phyloP scores from a whole-genome alignment of 495 filamentous ascomycete species.

The Trichoderma asperelloides region DNA sequence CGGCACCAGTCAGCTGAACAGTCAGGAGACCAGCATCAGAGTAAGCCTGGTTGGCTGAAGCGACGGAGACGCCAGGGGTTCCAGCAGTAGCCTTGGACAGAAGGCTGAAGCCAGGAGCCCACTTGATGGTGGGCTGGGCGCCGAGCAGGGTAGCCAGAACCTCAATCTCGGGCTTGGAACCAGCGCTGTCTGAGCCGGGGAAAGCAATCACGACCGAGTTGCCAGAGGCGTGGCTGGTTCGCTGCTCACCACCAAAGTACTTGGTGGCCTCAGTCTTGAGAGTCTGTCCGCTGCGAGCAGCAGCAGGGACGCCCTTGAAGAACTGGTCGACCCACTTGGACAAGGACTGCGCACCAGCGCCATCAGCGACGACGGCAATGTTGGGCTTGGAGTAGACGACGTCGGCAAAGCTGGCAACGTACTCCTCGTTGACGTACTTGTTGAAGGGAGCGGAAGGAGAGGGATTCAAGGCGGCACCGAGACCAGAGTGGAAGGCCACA shows the following conservation, averaged over 20 bases:
- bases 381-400: conserved; percentile 79
- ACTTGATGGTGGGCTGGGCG: conserved; percentile 86
- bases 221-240: conserved; percentile 62
- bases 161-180: conserved; percentile 80
- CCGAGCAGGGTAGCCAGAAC: conserved; percentile 87
- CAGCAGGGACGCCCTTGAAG: conserved; percentile 52
- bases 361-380: conserved; percentile 84
- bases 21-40: conserved; percentile 88
- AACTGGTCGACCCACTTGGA: conserved; percentile 89
- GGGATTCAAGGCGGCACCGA: conserved; percentile 68
- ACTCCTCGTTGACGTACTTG: conserved; percentile 67
- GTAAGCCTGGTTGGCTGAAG: conserved; percentile 72
- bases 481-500: conserved; percentile 88
- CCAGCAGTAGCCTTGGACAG: conserved; percentile 66
- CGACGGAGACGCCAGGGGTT: conserved; percentile 54
- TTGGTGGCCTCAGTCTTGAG: conserved; percentile 49
- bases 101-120: conserved; percentile 85
- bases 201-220: conserved; percentile 83
- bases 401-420: conserved; percentile 61
- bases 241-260: conserved; percentile 92
- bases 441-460: conserved; percentile 56
- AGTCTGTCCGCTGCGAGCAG: conserved; percentile 22
- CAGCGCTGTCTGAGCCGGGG: conserved; percentile 71
- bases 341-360: conserved; percentile 64
- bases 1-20: conserved; percentile 66